Evolutionary conservation across 345 rosid genomes (phyloP), one percentile per base, ranked within the genome.

Genomic region (Sapria himalayana): DNA sequence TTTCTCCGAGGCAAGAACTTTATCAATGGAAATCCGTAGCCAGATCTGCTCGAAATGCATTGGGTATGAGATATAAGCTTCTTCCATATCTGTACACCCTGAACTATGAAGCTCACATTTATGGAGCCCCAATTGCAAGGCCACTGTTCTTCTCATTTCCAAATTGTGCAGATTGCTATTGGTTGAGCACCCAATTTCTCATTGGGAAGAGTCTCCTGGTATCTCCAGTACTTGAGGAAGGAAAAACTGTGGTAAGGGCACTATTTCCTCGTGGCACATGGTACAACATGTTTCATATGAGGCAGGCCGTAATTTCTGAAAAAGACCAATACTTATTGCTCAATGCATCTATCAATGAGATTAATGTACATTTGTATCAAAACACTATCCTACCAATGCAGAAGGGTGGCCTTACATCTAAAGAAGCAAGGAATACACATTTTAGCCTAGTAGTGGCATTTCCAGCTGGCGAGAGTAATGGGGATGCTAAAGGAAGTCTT

Each of bases 131-230:
- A 14, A 77, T 82, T 24, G 93, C 93, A 2, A 62, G 95, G 46
- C 98, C 98, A n/a, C 76, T 89, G 48, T 89, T 89, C 81, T 89
- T 89, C 72, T 67, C 98, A 1, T 89, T 89, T 62, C 81, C 95
- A 7, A 46, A 59, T 7, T 79, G 61, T 53, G 50, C 54, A 0
- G 68, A 74, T 15, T 72, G 84, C 15, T 84, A 89, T 13, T 75
- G 75, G 15, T 9, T 59, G 56, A 89, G 95, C 74, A 74, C 79
- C 23, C 99, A 89, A 61, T 89, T 89, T 66, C 73, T 84, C 65
- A 64, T 89, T 0, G 93, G 99, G 22, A 73, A 70, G 49, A 63
- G 92, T 55, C 67, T 91, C 3, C 72, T 91, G 95, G 60, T 84
- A 25, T 84, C 99, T 21, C 99, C 95, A 1, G 99, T 84, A 58